These are phyloP conservation scores for Termitomyces sp. DNA, from an alignment of 768 basidiomycete genomes.

Conservation along the genomic window DNA sequence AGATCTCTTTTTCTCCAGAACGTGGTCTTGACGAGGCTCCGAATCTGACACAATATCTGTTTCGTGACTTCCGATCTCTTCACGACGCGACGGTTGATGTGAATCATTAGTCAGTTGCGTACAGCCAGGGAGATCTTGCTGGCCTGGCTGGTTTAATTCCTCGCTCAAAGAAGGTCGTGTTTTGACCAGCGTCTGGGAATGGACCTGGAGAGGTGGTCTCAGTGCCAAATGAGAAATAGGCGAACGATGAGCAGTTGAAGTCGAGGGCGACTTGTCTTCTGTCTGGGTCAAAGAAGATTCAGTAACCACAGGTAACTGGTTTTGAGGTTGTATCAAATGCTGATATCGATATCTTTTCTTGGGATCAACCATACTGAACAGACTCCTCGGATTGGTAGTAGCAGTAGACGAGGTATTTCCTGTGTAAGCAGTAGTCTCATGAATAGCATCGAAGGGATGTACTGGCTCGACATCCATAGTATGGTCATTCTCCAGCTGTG, in stretches of 20 bases:
- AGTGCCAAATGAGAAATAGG: not conserved
- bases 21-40: conserved; percentile 38
- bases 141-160: conserved; percentile 4
- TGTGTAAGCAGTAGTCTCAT: not conserved
- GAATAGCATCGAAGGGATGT: conserved; percentile 4
- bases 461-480: conserved; percentile 3
- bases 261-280: not conserved
- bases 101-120: not conserved
- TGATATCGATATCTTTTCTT: conserved; percentile 23
- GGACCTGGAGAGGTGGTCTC: not conserved
- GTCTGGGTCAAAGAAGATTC: not conserved
- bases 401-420: conserved; percentile 1
- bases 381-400: conserved; percentile 9
- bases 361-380: conserved; percentile 22
- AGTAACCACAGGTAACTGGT: not conserved
- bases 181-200: conserved; percentile 11
- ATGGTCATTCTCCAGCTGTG: conserved; percentile 22
- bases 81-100: conserved; percentile 2
- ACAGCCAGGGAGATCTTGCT: conserved; percentile 2
- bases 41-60: conserved; percentile 61
- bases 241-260: not conserved
- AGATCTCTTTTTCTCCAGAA: not conserved
- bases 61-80: conserved; percentile 17
- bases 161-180: conserved; percentile 17
- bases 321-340: conserved; percentile 3